Evolutionary conservation across 257 asterid genomes (phyloP).

Genomic region (Solanum gandarillasii): DNA sequence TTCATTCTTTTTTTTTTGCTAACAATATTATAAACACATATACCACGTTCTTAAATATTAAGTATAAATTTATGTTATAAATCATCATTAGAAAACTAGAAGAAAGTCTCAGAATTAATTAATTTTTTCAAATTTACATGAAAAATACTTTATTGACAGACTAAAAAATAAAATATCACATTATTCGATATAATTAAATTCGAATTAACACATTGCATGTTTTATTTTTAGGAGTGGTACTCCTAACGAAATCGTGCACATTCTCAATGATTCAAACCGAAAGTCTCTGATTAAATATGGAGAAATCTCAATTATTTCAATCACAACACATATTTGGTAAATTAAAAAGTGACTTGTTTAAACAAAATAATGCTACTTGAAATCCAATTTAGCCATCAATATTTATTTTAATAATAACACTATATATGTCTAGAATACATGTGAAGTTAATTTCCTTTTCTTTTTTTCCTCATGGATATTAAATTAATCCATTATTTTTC

Average conservation of each 20-base stretch:
- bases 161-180: no score
- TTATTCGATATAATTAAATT: no score
- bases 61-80: not conserved
- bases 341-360: not conserved
- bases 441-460: not conserved
- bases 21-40: not conserved
- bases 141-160: not conserved
- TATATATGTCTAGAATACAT: not conserved
- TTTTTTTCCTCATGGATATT: not conserved
- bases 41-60: no score
- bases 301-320: not conserved
- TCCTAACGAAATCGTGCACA: fast-evolving
- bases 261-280: no score
- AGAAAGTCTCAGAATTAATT: not conserved
- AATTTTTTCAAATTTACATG: no score
- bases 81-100: no score
- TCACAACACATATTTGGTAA: no score
- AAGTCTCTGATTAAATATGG: no score
- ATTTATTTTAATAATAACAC: not conserved
- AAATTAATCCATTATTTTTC: not conserved
- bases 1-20: no score
- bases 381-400: not conserved
- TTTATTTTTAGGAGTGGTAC: fast-evolving
- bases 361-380: not conserved
- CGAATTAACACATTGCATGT: no score